Evolutionary conservation across 306 rosid genomes (phyloP), one percentile per base, ranked within the genome.

Genomic region (Coriaria nepalensis): DNA sequence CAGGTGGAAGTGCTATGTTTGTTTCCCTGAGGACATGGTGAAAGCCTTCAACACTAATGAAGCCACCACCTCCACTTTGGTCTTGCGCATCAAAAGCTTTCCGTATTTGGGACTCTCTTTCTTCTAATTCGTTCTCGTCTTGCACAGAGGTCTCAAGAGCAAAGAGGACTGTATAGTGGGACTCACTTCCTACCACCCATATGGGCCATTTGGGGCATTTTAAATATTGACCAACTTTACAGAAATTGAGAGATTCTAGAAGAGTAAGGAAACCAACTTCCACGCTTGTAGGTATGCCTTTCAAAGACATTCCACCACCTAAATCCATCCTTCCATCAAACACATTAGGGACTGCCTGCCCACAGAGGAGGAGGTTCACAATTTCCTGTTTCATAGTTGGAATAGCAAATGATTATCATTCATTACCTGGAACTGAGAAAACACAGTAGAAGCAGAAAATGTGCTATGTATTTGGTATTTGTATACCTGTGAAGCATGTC

Each of bases 41-140:
- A 59, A 84, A 81, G 36, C 95, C 95, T 71, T 81, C 97, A 45
- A 81, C 93, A 36, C 95, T 78, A 57, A 84, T 81, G 74, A 90
- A 90, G 33, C 97, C 93, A 35, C 97, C 97, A 50, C 97, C 95
- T 37, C 97, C 95, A 53, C 95, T 90, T 67, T 90, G 97, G 74
- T 90, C 93, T 64, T 72, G 93, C 4, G 82, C 84, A 53, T 84
- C 96, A 63, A 88, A 88, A 44, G 96, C 88, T 80, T 63, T 88
- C 60, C 90, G 83, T 39, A 88, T 78, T 56, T 74, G 93, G 11
- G 93, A 81, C 57, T 83, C 96, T 67, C 93, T 81, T 66, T 75
- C 83, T 73, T 88, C 96, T 39, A 88, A 75, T 75, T 88, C 96
- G 66, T 88, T 88, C 81, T 81, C 96, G 12, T 76, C 80, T 75